Conservation (phyloP, 805 yeast species). For the Torulaspora gathmanii region DNA sequence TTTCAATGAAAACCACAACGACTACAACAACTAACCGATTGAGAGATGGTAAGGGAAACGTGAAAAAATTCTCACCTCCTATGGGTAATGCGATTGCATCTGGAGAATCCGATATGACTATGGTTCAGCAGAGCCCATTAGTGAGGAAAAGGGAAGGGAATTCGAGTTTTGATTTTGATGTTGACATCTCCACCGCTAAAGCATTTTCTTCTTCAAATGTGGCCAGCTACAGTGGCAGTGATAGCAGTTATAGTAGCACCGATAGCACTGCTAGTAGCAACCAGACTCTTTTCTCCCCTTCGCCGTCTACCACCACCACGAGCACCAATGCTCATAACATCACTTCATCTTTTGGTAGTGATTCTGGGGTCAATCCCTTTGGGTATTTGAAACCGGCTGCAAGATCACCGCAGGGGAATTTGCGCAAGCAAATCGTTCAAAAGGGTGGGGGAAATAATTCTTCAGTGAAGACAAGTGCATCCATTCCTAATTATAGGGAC, state of each 20-base stretch:
- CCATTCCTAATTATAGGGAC: slow-evolving; percentile 19
- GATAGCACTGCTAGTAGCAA: slow-evolving; percentile 12
- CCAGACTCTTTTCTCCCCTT: slow-evolving; percentile 13
- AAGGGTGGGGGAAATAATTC: slow-evolving; percentile 1
- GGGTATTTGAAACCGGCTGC: slow-evolving; percentile 10
- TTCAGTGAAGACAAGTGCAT: slow-evolving; percentile 6
- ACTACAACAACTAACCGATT: slow-evolving; percentile 4
- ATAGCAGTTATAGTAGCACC: slow-evolving; percentile 16
- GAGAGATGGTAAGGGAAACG: slow-evolving; percentile 11
- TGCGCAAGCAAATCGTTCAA: slow-evolving; percentile 5
- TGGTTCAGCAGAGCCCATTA: slow-evolving; percentile 15
- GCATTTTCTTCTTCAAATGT: slow-evolving; percentile 25
- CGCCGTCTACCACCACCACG: slow-evolving; percentile 9
- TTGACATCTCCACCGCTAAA: slow-evolving; percentile 35
- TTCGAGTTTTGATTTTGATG: slow-evolving; percentile 31
- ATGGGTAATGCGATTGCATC: slow-evolving; percentile 6
- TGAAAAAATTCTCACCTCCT: slow-evolving; percentile 2
- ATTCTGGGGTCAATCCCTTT: background rate
- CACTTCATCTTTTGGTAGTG: slow-evolving; percentile 6
- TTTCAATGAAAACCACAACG: slow-evolving; percentile 4
- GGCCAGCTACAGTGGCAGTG: slow-evolving; percentile 13
- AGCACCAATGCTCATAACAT: slow-evolving; percentile 9
- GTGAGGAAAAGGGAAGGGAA: slow-evolving; percentile 4
- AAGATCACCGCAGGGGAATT: slow-evolving; percentile 3
- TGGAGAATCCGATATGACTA: slow-evolving; percentile 20